Base-by-base conservation (phyloP, 1,139 yeast species). In the Debaryomyces robertsiae region DNA sequence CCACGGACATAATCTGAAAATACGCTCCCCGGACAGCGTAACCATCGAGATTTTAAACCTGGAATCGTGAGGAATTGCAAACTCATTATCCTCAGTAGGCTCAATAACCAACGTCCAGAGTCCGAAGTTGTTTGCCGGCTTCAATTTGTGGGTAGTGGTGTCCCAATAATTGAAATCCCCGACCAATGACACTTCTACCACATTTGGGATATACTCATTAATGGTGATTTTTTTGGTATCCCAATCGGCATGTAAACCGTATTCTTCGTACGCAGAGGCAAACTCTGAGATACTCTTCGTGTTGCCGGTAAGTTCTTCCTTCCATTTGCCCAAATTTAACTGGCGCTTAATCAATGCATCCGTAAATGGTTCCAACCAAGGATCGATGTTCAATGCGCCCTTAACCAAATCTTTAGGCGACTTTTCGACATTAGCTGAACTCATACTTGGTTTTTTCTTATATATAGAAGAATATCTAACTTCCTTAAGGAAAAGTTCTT, bases 141-240 rank as follows among this genome's bases (percentile, higher is more conserved):
- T 49, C 77, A 91, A 71, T 39, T 71, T 71, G 55, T 84, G 81
- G n/a, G 77, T 53, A 5, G 65, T 65, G 22, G 76, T 68, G 51
- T 83, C 69, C 98, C 98, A 93, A 46, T 73, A 57, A 61, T 91
- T 93, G 72, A 93, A 93, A 42, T 91, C 98, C 9, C 98, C 98
- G 42, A 88, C 83, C 27, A 93, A 61, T 37, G 81, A 75, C 1
- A 95, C 97, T 36, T 62, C 69, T 6, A 57, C 57, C 2, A 96
- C 98, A 55, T 88, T 83, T 6, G 98, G 98, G 2, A 95, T 90
- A 81, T 96, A 91, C 63, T 91, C 95, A 24, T 77, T 72, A 54
- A 86, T 84, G 2, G 67, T 61, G 37, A 91, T 78, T 10, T 77
- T 73, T 42, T 81, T 80, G 32, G 76, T 71, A 9, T 50, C 46